Evolutionary conservation across 768 basidiomycete genomes (phyloP).

Genomic region (Clavaria fumosa): DNA sequence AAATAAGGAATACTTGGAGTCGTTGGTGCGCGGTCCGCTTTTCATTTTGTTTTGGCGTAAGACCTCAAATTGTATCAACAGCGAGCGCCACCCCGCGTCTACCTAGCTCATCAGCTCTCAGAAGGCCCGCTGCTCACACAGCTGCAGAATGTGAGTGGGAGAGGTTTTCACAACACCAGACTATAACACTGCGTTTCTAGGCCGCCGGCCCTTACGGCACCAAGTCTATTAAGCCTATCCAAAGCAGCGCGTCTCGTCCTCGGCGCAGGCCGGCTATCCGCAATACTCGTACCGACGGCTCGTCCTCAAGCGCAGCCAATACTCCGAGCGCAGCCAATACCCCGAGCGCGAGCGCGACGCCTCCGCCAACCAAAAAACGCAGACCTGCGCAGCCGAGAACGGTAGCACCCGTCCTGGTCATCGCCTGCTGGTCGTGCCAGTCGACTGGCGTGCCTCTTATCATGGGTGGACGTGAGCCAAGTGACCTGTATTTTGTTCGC

Average conservation of each 20-base stretch:
- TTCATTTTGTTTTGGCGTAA: constrained; percentile 1
- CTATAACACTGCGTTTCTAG: too few relatives aligned
- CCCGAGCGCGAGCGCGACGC: too few relatives aligned
- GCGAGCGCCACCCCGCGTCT: constrained; percentile 31
- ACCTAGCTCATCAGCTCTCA: constrained; percentile 40
- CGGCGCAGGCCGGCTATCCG: constrained; percentile 19
- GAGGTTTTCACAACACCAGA: too few relatives aligned
- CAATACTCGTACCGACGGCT: constrained; percentile 10
- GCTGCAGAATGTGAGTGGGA: constrained; percentile 39
- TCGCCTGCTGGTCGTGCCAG: constrained; percentile 44
- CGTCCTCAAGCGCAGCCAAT: not conserved
- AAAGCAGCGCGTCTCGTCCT: constrained; percentile 17
- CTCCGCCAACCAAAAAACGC: constrained; percentile 25
- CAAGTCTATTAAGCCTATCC: constrained; percentile 41
- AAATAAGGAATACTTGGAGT: constrained; percentile 29
- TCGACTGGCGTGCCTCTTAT: constrained; percentile 62
- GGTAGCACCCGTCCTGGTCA: constrained; percentile 23
- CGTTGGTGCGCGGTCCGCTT: constrained; percentile 23
- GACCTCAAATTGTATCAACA: constrained; percentile 14
- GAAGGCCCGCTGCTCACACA: constrained; percentile 41
- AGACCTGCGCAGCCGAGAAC: constrained; percentile 19
- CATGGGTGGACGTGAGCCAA: constrained; percentile 51
- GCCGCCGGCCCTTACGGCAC: constrained; percentile 35
- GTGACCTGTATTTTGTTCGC: not conserved
- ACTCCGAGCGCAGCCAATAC: too few relatives aligned